Evolutionary conservation across 2,329 filamentous ascomycete genomes (phyloP).

Genomic region (Rugonectria rugulosa): DNA sequence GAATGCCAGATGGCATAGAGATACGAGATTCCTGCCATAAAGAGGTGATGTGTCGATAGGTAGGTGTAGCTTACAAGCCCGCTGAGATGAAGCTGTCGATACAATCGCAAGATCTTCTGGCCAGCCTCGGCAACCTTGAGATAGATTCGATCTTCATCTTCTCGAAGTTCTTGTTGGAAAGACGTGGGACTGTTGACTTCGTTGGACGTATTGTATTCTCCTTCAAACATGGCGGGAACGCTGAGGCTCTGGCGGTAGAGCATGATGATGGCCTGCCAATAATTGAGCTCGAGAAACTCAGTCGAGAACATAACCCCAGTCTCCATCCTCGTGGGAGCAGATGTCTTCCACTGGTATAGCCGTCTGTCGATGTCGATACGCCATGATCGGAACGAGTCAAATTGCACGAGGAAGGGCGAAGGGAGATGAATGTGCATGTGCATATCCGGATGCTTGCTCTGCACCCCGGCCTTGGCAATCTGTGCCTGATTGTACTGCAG

Average conservation of each 20-base stretch:
- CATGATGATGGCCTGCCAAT: slow-evolving; percentile 97
- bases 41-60: slow-evolving; percentile 92
- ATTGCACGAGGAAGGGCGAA: slow-evolving; percentile 84
- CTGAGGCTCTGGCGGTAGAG: slow-evolving; percentile 90
- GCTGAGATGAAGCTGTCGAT: slow-evolving; percentile 86
- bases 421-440: slow-evolving; percentile 82
- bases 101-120: slow-evolving; percentile 89
- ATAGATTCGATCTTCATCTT: slow-evolving; percentile 91
- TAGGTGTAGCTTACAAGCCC: slow-evolving; percentile 96
- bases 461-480: slow-evolving; percentile 71
- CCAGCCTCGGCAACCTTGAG: slow-evolving; percentile 95
- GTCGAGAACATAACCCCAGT: slow-evolving; percentile 90
- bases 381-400: slow-evolving; percentile 88
- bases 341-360: slow-evolving; percentile 85
- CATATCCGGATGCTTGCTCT: slow-evolving; percentile 76
- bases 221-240: slow-evolving; percentile 83
- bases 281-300: slow-evolving; percentile 92
- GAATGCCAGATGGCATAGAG: slow-evolving; percentile 98
- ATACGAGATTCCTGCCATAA: slow-evolving; percentile 97
- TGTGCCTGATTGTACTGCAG: slow-evolving; percentile 91
- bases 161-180: slow-evolving; percentile 70
- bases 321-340: slow-evolving; percentile 77
- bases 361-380: slow-evolving; percentile 85
- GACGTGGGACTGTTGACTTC: slow-evolving; percentile 70
- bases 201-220: slow-evolving; percentile 73